Evolutionary conservation across 1,284 basidiomycete species (phyloP), one percentile per base, ranked within the genome.

Genomic region (Cutaneotrichosporon dermatis): DNA sequence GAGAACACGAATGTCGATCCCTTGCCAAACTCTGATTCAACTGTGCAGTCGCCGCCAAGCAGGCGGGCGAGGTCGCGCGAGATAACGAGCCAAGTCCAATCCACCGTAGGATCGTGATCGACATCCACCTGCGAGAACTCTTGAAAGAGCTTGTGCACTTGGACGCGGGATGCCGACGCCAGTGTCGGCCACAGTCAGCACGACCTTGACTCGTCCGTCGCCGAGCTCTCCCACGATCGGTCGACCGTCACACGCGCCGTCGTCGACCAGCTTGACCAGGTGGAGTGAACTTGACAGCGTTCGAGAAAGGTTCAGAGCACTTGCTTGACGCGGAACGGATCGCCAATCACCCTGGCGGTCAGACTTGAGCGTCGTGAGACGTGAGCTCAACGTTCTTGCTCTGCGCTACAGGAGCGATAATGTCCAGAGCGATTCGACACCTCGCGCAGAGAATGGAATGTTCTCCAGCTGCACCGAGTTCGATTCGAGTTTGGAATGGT

Each of bases 401-500:
- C 37, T 75, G 71, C 0, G 74, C 74, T 4, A 70, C 60, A 2
- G 71, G 63, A 0, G 73, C 73, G 3, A 77, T 62, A 1, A 74
- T 70, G 43, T 77, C 74, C 13, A 78, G 61, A 1, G 74, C 3
- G 63, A 60, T 53, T 78, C 76, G 15, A 73, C 66, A 2, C 75
- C 68, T 7, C 74, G 72, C 5, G 80, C 68, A 16, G 67, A 70
- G 69, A 81, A 80, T 1, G 76, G 74, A 9, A 77, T 74, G 16
- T 70, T 66, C 51, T 81, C 80, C 13, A 79, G 68, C 37, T 76
- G 70, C 44, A 80, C 76, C 36, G 75, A 75, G 46, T 76, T 74
- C 6, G 74, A 71, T 59, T 80, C 78, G 42, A 81, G 73, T 58
- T 80, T 79, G 25, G 75, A 73, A 54, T 78, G 76, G 61, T 81